Evolutionary conservation across 148 eudicot genomes (phyloP), one percentile per base, ranked within the genome.

Genomic region (Silene uniflora): DNA sequence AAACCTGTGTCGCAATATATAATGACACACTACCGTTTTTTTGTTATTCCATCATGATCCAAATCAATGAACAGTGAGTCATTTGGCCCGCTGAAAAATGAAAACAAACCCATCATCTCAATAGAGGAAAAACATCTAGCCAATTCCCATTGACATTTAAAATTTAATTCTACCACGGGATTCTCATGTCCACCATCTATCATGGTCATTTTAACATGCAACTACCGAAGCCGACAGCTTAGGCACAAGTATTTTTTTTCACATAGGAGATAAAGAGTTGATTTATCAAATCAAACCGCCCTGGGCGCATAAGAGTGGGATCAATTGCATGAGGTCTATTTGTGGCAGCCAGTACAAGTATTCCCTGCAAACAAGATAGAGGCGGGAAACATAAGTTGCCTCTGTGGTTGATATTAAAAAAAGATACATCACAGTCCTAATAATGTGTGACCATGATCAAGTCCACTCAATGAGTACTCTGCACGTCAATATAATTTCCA

Each of bases 241-340:
- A 73, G 16, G 22, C 62, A 75, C 6, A 39, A 0, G 7, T 17
- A 16, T 0, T 19, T 9, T 52, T 17, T 23, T n/a, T 4, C 44
- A 54, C 29, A 10, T 35, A 18, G 62, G 13, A 7, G 73, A 76
- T 18, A 18, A 72, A 65, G 56, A 52, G 17, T 72, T 25, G 25
- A 60, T 42, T 87, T 91, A 94, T 97, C 75, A 88, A 76, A 86
- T 95, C 99, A 83, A 95, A 95, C 75, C 99, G 93, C 35, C 99
- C 99, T 58, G 99, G 99, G 5, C 99, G 96, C 96, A 89, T 88
- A 69, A 95, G 97, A 63, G 99, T 97, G 24, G 89, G 89, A 82
- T 95, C 99, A 83, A 95, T 95, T 76, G 93, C 96, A 75, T 87
- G 85, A 70, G 92, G 92, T 25, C 97, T 93, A 84, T 95, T 95